Evolutionary conservation across 2,329 filamentous ascomycete species (phyloP), one percentile per base, ranked within the genome.

Genomic region (Metarhizium rileyi): DNA sequence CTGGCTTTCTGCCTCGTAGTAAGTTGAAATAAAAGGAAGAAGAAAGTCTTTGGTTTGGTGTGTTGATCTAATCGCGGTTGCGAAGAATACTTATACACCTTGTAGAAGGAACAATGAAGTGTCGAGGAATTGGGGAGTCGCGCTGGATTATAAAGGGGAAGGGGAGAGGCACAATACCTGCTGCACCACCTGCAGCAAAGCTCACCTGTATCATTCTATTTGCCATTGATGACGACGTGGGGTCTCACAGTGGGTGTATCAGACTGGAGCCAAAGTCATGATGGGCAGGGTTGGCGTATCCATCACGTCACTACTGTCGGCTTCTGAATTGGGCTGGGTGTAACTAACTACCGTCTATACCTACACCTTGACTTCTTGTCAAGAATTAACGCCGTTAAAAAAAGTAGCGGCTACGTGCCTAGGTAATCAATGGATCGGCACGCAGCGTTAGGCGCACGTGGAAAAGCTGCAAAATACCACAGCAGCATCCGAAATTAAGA

Each of bases 301-400:
- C 43, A 55, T 56, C 42, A 55, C 53, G 54, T 56, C 54, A 55
- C 53, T 42, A 42, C 38, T 42, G 9, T 23, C 20, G 7, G 38
- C 38, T n/a, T 42, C 20, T 42, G 10, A 23, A 9, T 22, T 25
- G 14, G n/a, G n/a, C n/a, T n/a, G n/a, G n/a, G n/a, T n/a, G n/a
- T n/a, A n/a, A n/a, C n/a, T n/a, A n/a, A n/a, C n/a, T n/a, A 33
- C 30, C 3, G 16, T 33, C 14, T 28, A 10, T 33, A 16, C 10
- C 12, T 33, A 14, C 5, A 12, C 30, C 30, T 33, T 16, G 27
- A 28, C 8, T 12, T 8, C 10, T 33, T n/a, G n/a, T n/a, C n/a
- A n/a, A 33, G 30, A 10, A 33, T 10, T 14, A 33, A 33, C 10
- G 16, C 30, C 9, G 30, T 12, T 12, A 12, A 28, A 8, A 8